Evolutionary conservation across 345 rosid genomes (phyloP).

Genomic region (Durio zibethinus): DNA sequence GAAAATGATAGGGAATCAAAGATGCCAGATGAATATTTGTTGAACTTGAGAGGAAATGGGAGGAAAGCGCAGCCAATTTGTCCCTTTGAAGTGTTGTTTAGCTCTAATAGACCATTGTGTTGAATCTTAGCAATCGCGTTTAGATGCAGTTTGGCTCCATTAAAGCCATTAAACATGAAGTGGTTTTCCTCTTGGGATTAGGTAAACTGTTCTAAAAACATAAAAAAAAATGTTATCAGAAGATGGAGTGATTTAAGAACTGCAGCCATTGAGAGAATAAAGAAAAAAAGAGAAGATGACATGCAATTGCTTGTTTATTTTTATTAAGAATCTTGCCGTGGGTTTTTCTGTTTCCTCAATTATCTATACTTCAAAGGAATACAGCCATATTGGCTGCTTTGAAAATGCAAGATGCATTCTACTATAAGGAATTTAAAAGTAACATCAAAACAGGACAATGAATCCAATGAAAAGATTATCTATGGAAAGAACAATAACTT

Average conservation of each 20-base stretch:
- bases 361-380: not conserved
- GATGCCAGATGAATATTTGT: not conserved
- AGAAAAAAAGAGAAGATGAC: not conserved
- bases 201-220: slow-evolving; percentile 7
- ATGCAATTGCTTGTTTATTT: not conserved
- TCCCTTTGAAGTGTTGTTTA: slow-evolving; percentile 42
- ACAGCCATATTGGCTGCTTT: not conserved
- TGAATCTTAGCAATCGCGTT: slow-evolving; percentile 38
- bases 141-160: slow-evolving; percentile 29
- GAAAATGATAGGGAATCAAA: slow-evolving; percentile 27
- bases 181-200: slow-evolving; percentile 24
- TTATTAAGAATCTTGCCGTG: not conserved
- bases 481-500: not conserved
- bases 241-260: not conserved
- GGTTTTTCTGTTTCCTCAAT: not conserved
- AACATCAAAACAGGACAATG: not conserved
- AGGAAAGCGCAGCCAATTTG: slow-evolving; percentile 45
- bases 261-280: not conserved
- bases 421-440: not conserved
- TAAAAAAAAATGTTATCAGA: slow-evolving; percentile 18
- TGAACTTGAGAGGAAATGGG: slow-evolving; percentile 30
- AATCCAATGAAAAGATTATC: not conserved
- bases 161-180: slow-evolving; percentile 48
- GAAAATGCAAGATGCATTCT: not conserved
- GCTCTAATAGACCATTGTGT: slow-evolving; percentile 49